Conservation (phyloP, 225 moss, liverwort and hornwort genomes). For the Bryoerythrophyllum caledonicum region DNA sequence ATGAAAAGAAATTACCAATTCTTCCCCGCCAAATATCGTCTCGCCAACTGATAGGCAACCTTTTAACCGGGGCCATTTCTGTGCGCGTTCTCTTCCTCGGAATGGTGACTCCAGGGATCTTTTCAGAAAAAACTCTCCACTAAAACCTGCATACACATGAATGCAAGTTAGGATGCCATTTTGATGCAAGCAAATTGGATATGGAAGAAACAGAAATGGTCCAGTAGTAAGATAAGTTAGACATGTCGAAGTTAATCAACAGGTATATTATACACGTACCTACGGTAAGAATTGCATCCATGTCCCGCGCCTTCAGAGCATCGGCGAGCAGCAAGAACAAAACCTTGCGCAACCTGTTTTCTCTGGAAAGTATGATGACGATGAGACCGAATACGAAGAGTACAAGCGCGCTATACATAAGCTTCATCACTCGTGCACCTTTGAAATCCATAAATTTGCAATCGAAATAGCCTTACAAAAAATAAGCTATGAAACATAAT, state of each 20-base stretch:
- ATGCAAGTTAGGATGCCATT: too few relatives aligned
- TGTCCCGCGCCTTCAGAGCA: conserved; percentile 27
- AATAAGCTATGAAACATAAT: too few relatives aligned
- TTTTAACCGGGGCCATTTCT: conserved; percentile 27
- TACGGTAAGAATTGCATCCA: conserved; percentile 21
- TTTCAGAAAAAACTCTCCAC: conserved; percentile 14
- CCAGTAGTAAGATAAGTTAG: too few relatives aligned
- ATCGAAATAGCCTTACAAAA: too few relatives aligned
- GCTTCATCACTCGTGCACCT: too few relatives aligned
- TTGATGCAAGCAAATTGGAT: too few relatives aligned
- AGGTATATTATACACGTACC: conserved; percentile 27
- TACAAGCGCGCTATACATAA: conserved; percentile 4
- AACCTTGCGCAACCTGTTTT: conserved; percentile 22
- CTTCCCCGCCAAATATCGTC: conserved; percentile 36
- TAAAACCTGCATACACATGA: conserved; percentile 28
- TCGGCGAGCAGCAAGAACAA: conserved; percentile 31
- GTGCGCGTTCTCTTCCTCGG: conserved; percentile 13
- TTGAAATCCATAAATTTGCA: too few relatives aligned
- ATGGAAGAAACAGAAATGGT: too few relatives aligned
- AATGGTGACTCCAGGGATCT: conserved; percentile 26
- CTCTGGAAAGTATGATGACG: too few relatives aligned
- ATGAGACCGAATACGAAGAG: too few relatives aligned
- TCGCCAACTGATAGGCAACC: conserved; percentile 33
- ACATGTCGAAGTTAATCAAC: too few relatives aligned
- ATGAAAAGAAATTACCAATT: conserved; percentile 36